These are phyloP conservation scores for Physocladia obscura DNA, from an alignment of 192 early-diverging fungal species.

Conservation along the genomic window DNA sequence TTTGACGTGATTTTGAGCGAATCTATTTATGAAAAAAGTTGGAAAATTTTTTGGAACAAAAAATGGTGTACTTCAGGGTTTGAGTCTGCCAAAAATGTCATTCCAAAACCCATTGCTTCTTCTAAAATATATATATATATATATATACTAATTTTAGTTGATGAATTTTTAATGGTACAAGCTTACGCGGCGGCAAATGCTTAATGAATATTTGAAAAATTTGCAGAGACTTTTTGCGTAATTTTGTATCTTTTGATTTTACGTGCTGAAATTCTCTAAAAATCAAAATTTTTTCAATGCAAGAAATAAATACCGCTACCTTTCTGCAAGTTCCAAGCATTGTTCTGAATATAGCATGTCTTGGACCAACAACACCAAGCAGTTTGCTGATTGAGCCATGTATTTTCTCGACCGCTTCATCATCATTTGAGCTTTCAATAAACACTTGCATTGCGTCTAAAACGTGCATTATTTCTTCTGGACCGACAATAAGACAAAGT, in stretches of 20 bases:
- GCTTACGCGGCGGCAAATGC: conserved; percentile 29
- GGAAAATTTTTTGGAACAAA: no score
- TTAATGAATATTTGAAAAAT: conserved; percentile 50
- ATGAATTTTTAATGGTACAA: no score
- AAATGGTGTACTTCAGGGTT: conserved; percentile 44
- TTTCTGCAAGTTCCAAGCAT: conserved; percentile 51
- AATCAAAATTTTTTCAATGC: no score
- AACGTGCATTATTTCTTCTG: conserved; percentile 45
- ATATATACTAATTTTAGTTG: not conserved
- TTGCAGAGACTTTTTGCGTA: conserved; percentile 40
- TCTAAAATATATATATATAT: conserved; percentile 17
- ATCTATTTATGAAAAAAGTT: no score
- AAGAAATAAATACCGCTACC: conserved; percentile 20
- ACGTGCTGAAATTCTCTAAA: conserved; percentile 30
- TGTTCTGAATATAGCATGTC: conserved; percentile 49
- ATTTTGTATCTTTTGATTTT: conserved; percentile 35
- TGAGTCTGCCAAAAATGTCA: conserved; percentile 50
- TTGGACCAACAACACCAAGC: conserved; percentile 36
- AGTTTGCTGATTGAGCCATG: conserved; percentile 45
- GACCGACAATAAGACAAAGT: conserved; percentile 40
- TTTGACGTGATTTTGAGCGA: conserved; percentile 38
- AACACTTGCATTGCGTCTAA: conserved; percentile 52
- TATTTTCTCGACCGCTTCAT: conserved; percentile 40
- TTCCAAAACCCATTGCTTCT: conserved; percentile 50
- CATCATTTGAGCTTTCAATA: conserved; percentile 38